Evolutionary conservation across 805 yeast genomes (phyloP).

Genomic region (Candida hispaniensis): DNA sequence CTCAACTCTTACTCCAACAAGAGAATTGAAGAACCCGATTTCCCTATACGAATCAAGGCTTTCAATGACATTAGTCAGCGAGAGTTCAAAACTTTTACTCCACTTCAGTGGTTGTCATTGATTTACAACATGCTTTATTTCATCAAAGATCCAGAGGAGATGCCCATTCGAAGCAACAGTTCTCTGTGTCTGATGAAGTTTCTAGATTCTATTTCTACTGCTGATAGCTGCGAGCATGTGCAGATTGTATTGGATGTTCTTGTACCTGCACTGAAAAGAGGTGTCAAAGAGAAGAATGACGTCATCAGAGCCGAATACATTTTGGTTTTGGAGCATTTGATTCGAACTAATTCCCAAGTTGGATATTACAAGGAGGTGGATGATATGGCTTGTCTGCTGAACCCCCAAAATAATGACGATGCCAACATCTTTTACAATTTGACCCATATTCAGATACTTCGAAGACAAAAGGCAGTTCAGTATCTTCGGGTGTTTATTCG

Average conservation of each 20-base stretch:
- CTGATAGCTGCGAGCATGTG: slow-evolving; percentile 26
- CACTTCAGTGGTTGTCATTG: slow-evolving; percentile 70
- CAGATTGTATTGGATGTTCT: slow-evolving; percentile 34
- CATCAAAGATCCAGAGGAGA: slow-evolving; percentile 67
- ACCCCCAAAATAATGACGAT: slow-evolving; percentile 59
- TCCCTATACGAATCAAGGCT: slow-evolving; percentile 59
- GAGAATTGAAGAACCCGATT: slow-evolving; percentile 67
- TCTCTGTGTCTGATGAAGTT: slow-evolving; percentile 51
- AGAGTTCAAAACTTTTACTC: slow-evolving; percentile 35
- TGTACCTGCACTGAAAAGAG: slow-evolving; percentile 55
- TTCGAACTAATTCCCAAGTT: slow-evolving; percentile 35
- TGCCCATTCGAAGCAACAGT: slow-evolving; percentile 71
- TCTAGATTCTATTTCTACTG: slow-evolving; percentile 43
- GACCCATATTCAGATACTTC: slow-evolving; percentile 70
- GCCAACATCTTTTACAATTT: slow-evolving; percentile 70
- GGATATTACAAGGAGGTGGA: slow-evolving; percentile 38
- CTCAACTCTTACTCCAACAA: slow-evolving; percentile 58
- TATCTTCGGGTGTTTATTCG: slow-evolving; percentile 43
- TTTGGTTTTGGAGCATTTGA: slow-evolving; percentile 51
- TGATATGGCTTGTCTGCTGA: slow-evolving; percentile 56
- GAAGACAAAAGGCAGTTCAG: slow-evolving; percentile 76
- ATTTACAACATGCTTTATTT: slow-evolving; percentile 57
- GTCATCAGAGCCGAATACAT: slow-evolving; percentile 64
- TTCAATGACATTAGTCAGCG: slow-evolving; percentile 55
- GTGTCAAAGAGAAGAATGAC: slow-evolving; percentile 52